Evolutionary conservation across 306 rosid species (phyloP).

Genomic region (Prunus mume): DNA sequence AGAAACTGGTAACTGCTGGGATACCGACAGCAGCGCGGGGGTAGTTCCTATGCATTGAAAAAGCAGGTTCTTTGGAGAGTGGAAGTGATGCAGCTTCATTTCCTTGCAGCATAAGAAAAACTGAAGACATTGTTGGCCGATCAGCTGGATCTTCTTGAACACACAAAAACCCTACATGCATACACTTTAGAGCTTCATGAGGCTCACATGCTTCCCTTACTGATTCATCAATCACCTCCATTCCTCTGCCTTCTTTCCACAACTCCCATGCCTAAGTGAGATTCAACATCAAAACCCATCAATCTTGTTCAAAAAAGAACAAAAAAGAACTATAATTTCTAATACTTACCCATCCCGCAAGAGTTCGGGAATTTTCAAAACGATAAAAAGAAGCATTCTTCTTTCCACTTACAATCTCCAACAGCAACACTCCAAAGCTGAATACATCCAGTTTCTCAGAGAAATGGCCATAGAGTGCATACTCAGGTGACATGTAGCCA

Average conservation of each 20-base stretch:
- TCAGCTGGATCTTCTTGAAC: constrained; percentile 21
- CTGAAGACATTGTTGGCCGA: constrained; percentile 21
- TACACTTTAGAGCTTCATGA: constrained; percentile 12
- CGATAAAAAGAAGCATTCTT: not conserved
- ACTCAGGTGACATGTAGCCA: constrained; percentile 25
- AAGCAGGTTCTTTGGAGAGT: constrained; percentile 9
- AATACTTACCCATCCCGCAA: constrained; percentile 9
- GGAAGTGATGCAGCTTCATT: constrained; percentile 14
- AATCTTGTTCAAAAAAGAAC: too few species aligned
- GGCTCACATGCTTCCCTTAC: constrained; percentile 7
- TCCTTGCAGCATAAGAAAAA: not conserved
- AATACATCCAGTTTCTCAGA: constrained; percentile 20
- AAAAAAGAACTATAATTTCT: too few species aligned
- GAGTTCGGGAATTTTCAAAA: not conserved
- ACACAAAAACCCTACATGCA: constrained; percentile 19
- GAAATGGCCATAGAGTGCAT: constrained; percentile 21
- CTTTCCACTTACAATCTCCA: constrained; percentile 26
- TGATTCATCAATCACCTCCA: constrained; percentile 23
- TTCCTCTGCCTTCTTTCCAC: constrained; percentile 23
- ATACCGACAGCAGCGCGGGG: not conserved
- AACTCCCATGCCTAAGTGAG: constrained; percentile 14
- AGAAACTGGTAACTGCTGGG: not conserved
- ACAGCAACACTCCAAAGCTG: constrained; percentile 15
- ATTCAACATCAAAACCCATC: not conserved
- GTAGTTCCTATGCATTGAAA: not conserved